Conservation (phyloP, 176 grass and related monocot genomes). For the Stipa capillata region DNA sequence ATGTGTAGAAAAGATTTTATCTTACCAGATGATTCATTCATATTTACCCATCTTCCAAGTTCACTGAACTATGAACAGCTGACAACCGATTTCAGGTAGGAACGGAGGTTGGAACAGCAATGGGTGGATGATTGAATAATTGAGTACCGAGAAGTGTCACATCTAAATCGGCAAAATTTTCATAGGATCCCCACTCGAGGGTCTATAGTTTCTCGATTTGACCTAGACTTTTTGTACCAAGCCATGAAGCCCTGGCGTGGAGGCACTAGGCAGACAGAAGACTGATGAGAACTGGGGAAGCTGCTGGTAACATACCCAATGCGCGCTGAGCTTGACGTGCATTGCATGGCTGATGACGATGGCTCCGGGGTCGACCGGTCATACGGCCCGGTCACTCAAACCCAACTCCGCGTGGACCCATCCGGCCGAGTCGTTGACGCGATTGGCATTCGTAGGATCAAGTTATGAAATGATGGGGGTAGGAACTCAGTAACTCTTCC, state of each 20-base stretch:
- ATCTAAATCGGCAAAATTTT: not conserved
- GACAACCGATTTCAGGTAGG: not conserved
- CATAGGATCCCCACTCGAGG: not conserved
- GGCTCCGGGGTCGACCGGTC: not conserved
- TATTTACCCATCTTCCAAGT: too few species aligned
- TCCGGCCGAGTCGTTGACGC: not conserved
- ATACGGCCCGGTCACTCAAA: not conserved
- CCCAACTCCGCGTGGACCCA: conserved; percentile 27
- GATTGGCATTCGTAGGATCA: too few species aligned
- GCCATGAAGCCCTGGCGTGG: conserved; percentile 1
- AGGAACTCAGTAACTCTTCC: too few species aligned
- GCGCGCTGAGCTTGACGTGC: not conserved
- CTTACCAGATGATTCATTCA: too few species aligned
- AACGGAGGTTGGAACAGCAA: not conserved
- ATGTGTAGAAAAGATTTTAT: too few species aligned
- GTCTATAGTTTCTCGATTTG: conserved; percentile 2
- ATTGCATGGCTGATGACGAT: not conserved
- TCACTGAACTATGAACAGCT: not conserved
- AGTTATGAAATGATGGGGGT: too few species aligned
- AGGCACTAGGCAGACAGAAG: not conserved
- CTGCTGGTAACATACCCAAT: not conserved
- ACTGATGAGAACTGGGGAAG: not conserved
- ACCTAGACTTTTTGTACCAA: conserved; percentile 22
- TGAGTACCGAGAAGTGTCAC: not conserved
- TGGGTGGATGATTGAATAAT: not conserved